Conservation (phyloP, 2,329 filamentous ascomycete species). For the Cercospora sp. region DNA sequence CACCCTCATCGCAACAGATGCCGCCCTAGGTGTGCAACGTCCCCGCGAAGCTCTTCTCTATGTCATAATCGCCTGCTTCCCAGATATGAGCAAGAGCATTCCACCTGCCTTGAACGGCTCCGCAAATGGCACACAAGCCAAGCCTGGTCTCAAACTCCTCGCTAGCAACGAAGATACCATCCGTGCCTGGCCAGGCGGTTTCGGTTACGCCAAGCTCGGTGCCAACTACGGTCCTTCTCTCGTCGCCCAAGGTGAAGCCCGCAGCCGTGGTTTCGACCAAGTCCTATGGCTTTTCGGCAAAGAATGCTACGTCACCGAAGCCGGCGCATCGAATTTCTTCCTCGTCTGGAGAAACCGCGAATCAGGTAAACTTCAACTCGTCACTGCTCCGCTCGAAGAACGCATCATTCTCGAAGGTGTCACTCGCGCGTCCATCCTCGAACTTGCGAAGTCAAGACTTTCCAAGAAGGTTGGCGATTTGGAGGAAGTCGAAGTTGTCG, state of each 20-base stretch:
- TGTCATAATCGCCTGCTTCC: conserved; percentile 63
- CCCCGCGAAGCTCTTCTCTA: conserved; percentile 86
- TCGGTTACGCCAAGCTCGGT: conserved; percentile 88
- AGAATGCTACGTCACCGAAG: conserved; percentile 80
- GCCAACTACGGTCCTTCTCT: conserved; percentile 90
- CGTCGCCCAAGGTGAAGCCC: conserved; percentile 74
- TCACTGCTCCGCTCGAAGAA: conserved; percentile 78
- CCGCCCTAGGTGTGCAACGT: conserved; percentile 76
- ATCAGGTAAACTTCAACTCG: conserved; percentile 62
- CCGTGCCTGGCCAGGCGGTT: conserved; percentile 89
- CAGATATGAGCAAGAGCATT: conserved; percentile 43
- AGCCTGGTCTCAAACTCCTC: conserved; percentile 64
- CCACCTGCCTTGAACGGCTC: conserved; percentile 35
- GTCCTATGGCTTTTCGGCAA: conserved; percentile 90
- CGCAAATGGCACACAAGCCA: conserved; percentile 15
- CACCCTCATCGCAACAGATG: conserved; percentile 79
- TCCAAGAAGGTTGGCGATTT: conserved; percentile 31
- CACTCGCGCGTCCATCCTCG: conserved; percentile 77
- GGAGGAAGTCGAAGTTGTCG: conserved; percentile 66
- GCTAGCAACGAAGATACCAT: conserved; percentile 80
- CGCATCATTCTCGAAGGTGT: conserved; percentile 85
- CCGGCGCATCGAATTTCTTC: conserved; percentile 91
- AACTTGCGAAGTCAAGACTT: conserved; percentile 68
- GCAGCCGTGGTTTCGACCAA: conserved; percentile 75
- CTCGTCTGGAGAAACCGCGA: conserved; percentile 69